phyloP scores from a whole-genome alignment of 2,329 filamentous ascomycete genomes.

The Neopestalotiopsis rosae region DNA sequence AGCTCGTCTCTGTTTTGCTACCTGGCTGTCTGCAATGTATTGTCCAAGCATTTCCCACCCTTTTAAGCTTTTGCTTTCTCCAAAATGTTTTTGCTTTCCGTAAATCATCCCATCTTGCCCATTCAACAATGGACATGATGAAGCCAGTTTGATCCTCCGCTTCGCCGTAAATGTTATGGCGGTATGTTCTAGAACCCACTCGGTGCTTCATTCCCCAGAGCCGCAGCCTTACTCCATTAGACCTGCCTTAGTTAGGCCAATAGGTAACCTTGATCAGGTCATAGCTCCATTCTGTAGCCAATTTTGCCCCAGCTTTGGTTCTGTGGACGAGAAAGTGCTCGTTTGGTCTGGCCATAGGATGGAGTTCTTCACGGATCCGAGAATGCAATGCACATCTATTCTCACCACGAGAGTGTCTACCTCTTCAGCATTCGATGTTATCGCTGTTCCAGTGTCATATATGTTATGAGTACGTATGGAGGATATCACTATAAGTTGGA shows the following conservation, averaged over 20 bases:
- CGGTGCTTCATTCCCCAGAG: neutral
- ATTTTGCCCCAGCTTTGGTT: too few relatives aligned
- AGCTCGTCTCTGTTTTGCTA: slow-evolving; percentile 3
- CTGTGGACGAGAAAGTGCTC: too few relatives aligned
- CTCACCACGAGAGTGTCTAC: too few relatives aligned
- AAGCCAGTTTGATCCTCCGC: slow-evolving; percentile 3
- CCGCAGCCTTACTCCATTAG: neutral
- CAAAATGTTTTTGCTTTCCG: slow-evolving; percentile 41
- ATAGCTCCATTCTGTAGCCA: neutral
- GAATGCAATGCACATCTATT: too few relatives aligned
- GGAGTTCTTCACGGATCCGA: too few relatives aligned
- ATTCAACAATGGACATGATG: slow-evolving; percentile 5
- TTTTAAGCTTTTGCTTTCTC: neutral
- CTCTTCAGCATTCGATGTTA: too few relatives aligned
- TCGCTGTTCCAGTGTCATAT: too few relatives aligned
- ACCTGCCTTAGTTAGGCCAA: neutral
- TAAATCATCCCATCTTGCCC: neutral
- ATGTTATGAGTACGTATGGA: too few relatives aligned
- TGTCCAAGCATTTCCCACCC: too few relatives aligned
- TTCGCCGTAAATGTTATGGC: neutral
- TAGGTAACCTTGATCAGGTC: neutral
- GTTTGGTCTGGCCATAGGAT: too few relatives aligned
- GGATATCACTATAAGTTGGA: too few relatives aligned
- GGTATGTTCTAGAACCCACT: slow-evolving; percentile 8
- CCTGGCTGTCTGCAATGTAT: neutral